These are phyloP conservation scores for Alternaria sp. DNA, from an alignment of 2,329 filamentous ascomycete genomes.

Conservation along the genomic window DNA sequence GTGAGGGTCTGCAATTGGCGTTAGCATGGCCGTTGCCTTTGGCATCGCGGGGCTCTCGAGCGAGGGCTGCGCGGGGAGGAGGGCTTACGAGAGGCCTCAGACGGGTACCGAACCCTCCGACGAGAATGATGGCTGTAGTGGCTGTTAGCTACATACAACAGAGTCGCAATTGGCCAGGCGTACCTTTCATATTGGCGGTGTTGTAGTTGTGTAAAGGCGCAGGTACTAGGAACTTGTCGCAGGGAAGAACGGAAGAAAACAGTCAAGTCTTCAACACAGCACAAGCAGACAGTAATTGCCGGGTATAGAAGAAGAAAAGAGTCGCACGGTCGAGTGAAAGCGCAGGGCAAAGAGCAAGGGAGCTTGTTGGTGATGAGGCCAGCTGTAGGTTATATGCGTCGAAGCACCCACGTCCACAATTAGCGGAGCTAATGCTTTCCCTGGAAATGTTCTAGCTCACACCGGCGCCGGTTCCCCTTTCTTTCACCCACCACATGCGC, in stretches of 20 bases:
- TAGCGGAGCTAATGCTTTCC: constrained; percentile 22
- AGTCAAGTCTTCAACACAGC: constrained; percentile 21
- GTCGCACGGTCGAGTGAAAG: constrained; percentile 7
- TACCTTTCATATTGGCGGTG: constrained; percentile 51
- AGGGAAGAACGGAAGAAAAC: constrained; percentile 16
- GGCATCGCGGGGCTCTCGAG: constrained; percentile 25
- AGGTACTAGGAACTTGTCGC: constrained; percentile 16
- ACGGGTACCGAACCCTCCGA: constrained; percentile 98
- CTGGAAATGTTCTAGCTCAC: constrained; percentile 15
- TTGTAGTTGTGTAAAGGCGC: constrained; percentile 12
- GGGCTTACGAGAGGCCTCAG: constrained; percentile 84
- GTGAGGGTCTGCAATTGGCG: constrained; percentile 76
- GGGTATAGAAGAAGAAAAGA: not conserved
- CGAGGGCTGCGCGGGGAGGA: constrained; percentile 22
- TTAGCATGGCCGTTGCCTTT: constrained; percentile 27
- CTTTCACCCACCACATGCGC: constrained; percentile 14
- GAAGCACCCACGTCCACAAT: constrained; percentile 8
- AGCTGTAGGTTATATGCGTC: constrained; percentile 26
- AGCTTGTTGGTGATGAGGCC: constrained; percentile 26
- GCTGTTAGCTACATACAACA: constrained; percentile 13
- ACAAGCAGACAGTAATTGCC: constrained; percentile 12
- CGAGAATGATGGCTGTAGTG: constrained; percentile 86
- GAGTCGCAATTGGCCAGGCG: constrained; percentile 15
- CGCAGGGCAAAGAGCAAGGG: constrained; percentile 26
- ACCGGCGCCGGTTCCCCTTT: constrained; percentile 12